Evolutionary conservation across 140 eudicot genomes (phyloP).

Genomic region (Oenanthe javanica): DNA sequence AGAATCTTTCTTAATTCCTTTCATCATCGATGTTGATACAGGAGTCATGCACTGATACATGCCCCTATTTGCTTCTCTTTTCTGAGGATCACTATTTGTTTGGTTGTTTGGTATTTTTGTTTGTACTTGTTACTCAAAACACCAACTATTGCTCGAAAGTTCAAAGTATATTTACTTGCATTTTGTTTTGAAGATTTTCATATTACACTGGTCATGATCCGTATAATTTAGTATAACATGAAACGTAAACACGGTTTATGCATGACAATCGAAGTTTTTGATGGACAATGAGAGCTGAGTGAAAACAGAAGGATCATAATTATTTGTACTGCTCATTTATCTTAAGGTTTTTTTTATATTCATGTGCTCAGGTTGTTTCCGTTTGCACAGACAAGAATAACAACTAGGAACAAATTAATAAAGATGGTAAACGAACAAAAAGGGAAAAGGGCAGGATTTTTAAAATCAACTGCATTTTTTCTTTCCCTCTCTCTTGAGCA

Average conservation of each 20-base stretch:
- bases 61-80: neutral
- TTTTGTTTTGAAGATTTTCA: too few relatives aligned
- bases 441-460: conserved; percentile 15
- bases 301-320: neutral
- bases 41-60: neutral
- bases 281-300: neutral
- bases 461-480: conserved; percentile 9
- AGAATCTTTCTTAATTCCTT: neutral
- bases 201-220: too few relatives aligned
- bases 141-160: neutral
- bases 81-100: neutral
- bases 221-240: neutral
- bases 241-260: neutral
- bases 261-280: neutral
- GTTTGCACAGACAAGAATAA: conserved; percentile 40
- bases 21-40: too few relatives aligned
- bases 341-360: conserved; percentile 2
- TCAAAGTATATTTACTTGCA: too few relatives aligned
- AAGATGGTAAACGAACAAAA: neutral
- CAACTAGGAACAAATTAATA: conserved; percentile 16
- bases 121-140: neutral
- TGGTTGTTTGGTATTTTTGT: neutral
- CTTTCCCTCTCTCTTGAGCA: conserved; percentile 18
- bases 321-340: neutral
- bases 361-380: conserved; percentile 42